These are phyloP conservation scores for Lizonia empirigonia DNA, from an alignment of 2,329 filamentous ascomycete species.

Conservation along the genomic window DNA sequence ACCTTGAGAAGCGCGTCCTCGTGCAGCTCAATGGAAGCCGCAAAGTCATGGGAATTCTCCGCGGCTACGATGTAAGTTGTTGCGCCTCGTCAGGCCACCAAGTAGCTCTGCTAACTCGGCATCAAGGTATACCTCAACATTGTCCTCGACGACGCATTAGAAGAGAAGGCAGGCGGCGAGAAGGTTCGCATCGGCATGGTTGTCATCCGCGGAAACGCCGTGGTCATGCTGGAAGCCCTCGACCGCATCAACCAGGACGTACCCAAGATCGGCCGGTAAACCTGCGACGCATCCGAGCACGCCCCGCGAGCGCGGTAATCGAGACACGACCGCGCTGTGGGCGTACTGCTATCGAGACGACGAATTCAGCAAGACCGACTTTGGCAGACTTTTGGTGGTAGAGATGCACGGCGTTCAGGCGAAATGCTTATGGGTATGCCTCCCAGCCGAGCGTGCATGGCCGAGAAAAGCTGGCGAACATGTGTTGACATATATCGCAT, in stretches of 20 bases:
- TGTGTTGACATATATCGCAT: slow-evolving; percentile 29
- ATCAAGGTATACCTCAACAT: slow-evolving; percentile 94
- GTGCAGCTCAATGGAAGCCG: slow-evolving; percentile 97
- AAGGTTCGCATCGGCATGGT: slow-evolving; percentile 92
- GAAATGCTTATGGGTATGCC: slow-evolving; percentile 26
- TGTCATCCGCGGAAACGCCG: slow-evolving; percentile 96
- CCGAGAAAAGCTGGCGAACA: slow-evolving; percentile 6
- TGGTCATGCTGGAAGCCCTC: slow-evolving; percentile 88
- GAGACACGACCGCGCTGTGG: slow-evolving; percentile 2
- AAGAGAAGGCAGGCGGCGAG: slow-evolving; percentile 90
- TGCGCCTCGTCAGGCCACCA: not conserved
- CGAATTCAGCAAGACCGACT: not conserved
- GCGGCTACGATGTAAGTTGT: slow-evolving; percentile 87
- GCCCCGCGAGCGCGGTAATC: not conserved
- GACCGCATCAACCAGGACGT: slow-evolving; percentile 46
- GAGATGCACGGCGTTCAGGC: slow-evolving; percentile 29
- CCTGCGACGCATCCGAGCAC: not conserved
- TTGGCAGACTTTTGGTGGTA: slow-evolving; percentile 11
- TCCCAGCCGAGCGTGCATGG: slow-evolving; percentile 16
- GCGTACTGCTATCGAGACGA: not conserved
- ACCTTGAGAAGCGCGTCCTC: slow-evolving; percentile 98
- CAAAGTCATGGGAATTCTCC: slow-evolving; percentile 91
- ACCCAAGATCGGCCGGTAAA: slow-evolving; percentile 41
- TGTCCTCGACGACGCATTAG: slow-evolving; percentile 93
- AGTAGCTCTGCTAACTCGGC: slow-evolving; percentile 2